These are phyloP conservation scores for Geotrichum bryndzae DNA, from an alignment of 1,139 yeast genomes.

Conservation along the genomic window DNA sequence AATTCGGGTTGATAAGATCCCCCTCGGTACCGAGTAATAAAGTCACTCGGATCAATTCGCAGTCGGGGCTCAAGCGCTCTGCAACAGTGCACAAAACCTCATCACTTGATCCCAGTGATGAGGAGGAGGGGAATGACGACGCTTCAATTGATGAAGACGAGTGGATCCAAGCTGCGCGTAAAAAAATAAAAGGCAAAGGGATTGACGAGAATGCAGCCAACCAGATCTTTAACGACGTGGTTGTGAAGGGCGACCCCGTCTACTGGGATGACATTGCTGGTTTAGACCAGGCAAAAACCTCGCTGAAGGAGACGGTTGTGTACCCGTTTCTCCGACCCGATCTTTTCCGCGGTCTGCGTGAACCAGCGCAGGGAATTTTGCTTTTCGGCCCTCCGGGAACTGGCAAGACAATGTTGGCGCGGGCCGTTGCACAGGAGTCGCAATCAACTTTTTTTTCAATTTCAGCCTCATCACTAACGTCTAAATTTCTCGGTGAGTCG, in stretches of 20 bases:
- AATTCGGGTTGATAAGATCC: background rate
- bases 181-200: constrained; percentile 28
- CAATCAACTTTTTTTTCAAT: constrained; percentile 90
- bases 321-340: constrained; percentile 95
- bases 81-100: constrained; percentile 18
- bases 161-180: constrained; percentile 28
- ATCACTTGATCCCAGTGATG: constrained; percentile 24
- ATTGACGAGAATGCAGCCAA: constrained; percentile 50
- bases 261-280: constrained; percentile 98
- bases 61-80: background rate
- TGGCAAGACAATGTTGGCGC: constrained; percentile 94
- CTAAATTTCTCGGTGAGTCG: constrained; percentile 83
- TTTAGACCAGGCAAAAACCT: constrained; percentile 77
- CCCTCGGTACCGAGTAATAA: background rate
- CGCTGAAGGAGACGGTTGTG: constrained; percentile 92
- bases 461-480: constrained; percentile 85
- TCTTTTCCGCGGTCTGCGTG: constrained; percentile 81
- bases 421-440: constrained; percentile 97
- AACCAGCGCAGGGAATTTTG: constrained; percentile 94
- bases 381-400: constrained; percentile 98
- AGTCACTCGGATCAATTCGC: background rate
- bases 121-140: constrained; percentile 17
- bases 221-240: constrained; percentile 86
- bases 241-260: constrained; percentile 91
- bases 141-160: constrained; percentile 20